Evolutionary conservation across 345 rosid species (phyloP).

Genomic region (Anacardium occidentale): DNA sequence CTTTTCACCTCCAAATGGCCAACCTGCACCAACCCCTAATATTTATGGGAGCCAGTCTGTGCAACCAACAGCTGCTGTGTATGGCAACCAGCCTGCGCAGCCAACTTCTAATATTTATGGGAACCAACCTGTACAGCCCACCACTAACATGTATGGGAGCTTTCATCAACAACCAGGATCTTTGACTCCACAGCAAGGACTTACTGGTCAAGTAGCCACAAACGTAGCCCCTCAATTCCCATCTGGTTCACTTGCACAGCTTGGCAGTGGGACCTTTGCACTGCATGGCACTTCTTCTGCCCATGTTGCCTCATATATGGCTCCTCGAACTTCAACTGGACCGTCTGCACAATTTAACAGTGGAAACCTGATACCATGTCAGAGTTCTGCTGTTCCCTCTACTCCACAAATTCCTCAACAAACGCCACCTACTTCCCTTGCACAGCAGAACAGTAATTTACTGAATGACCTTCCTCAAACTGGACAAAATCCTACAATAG

Average conservation of each 20-base stretch:
- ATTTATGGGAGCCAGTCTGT: too few relatives aligned
- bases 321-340: slow-evolving; percentile 36
- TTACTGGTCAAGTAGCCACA: slow-evolving; percentile 22
- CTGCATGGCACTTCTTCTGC: slow-evolving; percentile 30
- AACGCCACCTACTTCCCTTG: slow-evolving; percentile 33
- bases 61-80: too few relatives aligned
- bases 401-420: slow-evolving; percentile 41
- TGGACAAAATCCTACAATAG: slow-evolving; percentile 34
- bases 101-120: too few relatives aligned
- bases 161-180: slow-evolving; percentile 23
- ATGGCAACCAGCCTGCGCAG: too few relatives aligned
- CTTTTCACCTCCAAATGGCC: slow-evolving; percentile 46
- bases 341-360: slow-evolving; percentile 30
- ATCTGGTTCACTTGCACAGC: slow-evolving; percentile 36
- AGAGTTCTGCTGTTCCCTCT: slow-evolving; percentile 35
- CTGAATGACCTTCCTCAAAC: slow-evolving; percentile 54
- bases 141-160: slow-evolving; percentile 17
- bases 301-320: slow-evolving; percentile 29
- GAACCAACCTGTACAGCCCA: too few relatives aligned
- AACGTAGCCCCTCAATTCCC: slow-evolving; percentile 41
- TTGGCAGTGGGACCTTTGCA: slow-evolving; percentile 32
- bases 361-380: slow-evolving; percentile 44
- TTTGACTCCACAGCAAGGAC: too few relatives aligned
- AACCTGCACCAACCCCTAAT: slow-evolving; percentile 22
- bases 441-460: slow-evolving; percentile 46